phyloP scores from a whole-genome alignment of 306 rosid species.

The Malus domestica region ASM211411v1 NC_041795.1:6463001-6463500 shows the following conservation, averaged over 20 bases:
- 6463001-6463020: conserved; percentile 88
- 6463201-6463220: conserved; percentile 62
- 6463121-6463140: conserved; percentile 4
- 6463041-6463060: conserved; percentile 69
- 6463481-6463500: background rate
- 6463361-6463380: conserved; percentile 67
- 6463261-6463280: conserved; percentile 68
- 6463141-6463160: background rate
- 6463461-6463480: background rate
- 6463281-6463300: conserved; percentile 52
- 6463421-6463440: conserved; percentile 79
- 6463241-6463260: conserved; percentile 65
- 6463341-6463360: conserved; percentile 63
- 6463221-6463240: conserved; percentile 62
- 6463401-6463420: conserved; percentile 76
- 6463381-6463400: conserved; percentile 50
- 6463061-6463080: conserved; percentile 60
- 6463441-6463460: conserved; percentile 14
- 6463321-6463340: conserved; percentile 64
- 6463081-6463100: conserved; percentile 77
- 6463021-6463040: conserved; percentile 74
- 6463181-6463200: background rate
- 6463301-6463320: conserved; percentile 48
- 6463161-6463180: background rate
- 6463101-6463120: background rate